Evolutionary conservation across 192 early-diverging fungal species (phyloP).

Genomic region (Anaeromyces robustus): DNA sequence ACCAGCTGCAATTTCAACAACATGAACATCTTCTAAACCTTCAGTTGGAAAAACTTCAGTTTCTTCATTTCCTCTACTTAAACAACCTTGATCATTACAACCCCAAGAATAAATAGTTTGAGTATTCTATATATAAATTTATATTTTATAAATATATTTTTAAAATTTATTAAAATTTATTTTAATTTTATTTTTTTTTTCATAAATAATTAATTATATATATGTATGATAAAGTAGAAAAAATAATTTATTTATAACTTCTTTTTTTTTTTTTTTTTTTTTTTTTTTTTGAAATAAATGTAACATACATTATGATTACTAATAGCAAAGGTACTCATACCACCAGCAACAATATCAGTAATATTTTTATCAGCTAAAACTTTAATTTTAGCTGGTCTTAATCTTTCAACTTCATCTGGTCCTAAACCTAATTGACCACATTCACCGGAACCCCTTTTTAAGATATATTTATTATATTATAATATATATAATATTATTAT

Average conservation of each 20-base stretch:
- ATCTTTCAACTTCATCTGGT: constrained; percentile 61
- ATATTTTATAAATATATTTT: neutral
- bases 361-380: constrained; percentile 55
- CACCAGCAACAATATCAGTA: constrained; percentile 66
- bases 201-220: no score
- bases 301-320: neutral
- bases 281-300: constrained; percentile 59
- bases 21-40: constrained; percentile 52
- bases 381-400: constrained; percentile 50
- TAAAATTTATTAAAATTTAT: no score
- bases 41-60: constrained; percentile 46
- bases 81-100: constrained; percentile 80
- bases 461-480: no score
- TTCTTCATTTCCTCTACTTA: constrained; percentile 58
- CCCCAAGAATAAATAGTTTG: constrained; percentile 72
- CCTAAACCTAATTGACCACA: constrained; percentile 83
- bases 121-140: neutral
- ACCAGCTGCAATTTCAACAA: constrained; percentile 67
- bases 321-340: constrained; percentile 22
- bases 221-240: no score
- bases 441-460: constrained; percentile 53
- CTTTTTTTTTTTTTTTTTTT: constrained; percentile 50
- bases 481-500: no score
- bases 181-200: no score
- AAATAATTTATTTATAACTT: neutral